phyloP scores from a whole-genome alignment of 2,329 filamentous ascomycete genomes.

The Elsinoe ampelina region DNA sequence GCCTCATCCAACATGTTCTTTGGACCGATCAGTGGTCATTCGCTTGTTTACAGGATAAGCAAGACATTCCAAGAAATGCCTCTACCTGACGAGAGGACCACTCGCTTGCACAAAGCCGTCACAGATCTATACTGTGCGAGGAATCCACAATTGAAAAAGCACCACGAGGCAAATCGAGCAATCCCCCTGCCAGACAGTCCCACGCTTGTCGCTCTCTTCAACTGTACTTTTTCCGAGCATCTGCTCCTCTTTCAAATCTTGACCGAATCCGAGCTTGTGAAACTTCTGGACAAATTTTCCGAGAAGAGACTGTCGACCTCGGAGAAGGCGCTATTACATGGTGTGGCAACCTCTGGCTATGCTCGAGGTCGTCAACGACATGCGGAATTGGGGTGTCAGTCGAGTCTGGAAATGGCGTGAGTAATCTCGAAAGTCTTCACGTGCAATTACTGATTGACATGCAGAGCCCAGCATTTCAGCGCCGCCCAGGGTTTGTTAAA shows the following conservation, averaged over 20 bases:
- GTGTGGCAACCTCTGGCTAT: not conserved
- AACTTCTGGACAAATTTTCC: not conserved
- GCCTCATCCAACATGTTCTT: not conserved
- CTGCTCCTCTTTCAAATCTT: not conserved
- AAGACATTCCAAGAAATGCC: not conserved
- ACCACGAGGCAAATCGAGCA: not conserved
- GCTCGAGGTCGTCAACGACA: conserved; percentile 1
- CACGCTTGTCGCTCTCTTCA: not conserved
- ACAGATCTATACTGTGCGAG: not conserved
- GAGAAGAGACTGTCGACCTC: not conserved
- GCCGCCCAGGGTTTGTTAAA: not conserved
- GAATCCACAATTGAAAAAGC: not conserved
- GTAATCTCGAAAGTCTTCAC: not conserved
- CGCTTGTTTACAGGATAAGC: not conserved
- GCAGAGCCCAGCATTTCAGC: not conserved
- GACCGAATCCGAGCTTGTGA: not conserved
- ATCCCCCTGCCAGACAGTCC: no score
- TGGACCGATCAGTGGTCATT: not conserved
- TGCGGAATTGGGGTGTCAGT: not conserved
- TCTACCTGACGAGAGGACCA: not conserved
- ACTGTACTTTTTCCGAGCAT: not conserved
- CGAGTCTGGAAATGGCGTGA: not conserved
- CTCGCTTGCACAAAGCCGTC: not conserved
- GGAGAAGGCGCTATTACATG: not conserved
- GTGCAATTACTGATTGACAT: not conserved